Conservation (phyloP, 257 asterid species). For the Handroanthus guayacan region DNA sequence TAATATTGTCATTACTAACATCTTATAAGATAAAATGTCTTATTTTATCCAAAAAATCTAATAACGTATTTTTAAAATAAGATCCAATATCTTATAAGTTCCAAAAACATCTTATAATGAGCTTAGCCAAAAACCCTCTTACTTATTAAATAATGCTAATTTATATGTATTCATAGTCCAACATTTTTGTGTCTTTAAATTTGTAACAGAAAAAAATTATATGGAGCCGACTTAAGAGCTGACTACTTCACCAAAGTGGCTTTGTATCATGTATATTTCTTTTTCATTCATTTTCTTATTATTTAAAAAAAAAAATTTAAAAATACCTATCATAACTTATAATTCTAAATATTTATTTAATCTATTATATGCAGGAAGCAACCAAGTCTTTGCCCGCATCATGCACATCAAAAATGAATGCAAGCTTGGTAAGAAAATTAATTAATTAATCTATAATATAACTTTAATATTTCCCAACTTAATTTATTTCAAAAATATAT, state of each 20-base stretch:
- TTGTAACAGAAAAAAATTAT: not conserved
- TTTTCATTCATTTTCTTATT: not conserved
- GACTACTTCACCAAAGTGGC: not conserved
- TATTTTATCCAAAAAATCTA: no score
- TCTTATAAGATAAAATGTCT: no score
- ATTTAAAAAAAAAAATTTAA: not conserved
- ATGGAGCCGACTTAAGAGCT: not conserved
- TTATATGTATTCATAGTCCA: not conserved
- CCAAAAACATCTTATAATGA: no score
- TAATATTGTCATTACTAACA: no score
- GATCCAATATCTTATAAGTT: no score
- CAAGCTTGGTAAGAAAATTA: conserved; percentile 19
- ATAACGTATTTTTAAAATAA: no score
- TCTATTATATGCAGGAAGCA: conserved; percentile 10
- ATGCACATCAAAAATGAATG: conserved; percentile 25
- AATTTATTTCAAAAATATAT: not conserved
- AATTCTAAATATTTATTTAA: no score
- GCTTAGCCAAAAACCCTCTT: no score
- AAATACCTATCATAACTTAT: no score
- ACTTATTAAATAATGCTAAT: no score
- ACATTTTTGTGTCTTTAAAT: not conserved
- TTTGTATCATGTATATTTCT: not conserved
- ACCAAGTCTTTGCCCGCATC: conserved; percentile 8
- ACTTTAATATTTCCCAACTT: not conserved
- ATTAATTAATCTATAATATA: not conserved